Base-by-base conservation (phyloP, 2,329 filamentous ascomycete species). In the Botrytis paeoniae region DNA sequence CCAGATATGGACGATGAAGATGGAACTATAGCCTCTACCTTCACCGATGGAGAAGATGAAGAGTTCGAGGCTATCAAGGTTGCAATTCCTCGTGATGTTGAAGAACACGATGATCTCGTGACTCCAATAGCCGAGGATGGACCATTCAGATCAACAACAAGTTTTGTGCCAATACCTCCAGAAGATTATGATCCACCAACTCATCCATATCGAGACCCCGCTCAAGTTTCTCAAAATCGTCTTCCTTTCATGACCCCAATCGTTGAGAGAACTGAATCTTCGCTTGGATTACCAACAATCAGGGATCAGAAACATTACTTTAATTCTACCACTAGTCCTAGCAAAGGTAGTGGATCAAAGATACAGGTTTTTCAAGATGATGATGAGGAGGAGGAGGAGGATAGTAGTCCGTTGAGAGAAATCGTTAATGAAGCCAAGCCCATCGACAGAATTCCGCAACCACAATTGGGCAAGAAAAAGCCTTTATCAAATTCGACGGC, bases 161-260 rank as follows among this genome's bases (percentile, higher is more conserved):
- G 85, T n/a, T 97, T 93, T 79, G 87, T 96, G 29, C 93, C 93
- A 0, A 86, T 95, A 51, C 92, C 92, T 1, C 94, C 94, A 0
- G 93, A 97, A 80, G 93, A 97, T 81, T 97, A 94, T 81, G 90
- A 95, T 77, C 89, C 93, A 62, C 92, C 93, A 29, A 92, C 88
- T 73, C 88, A 91, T 65, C 92, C 93, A 73, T 97, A 92, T 86
- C 91, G 94, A 80, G 93, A 97, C 82, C 89, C 93, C 80, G 88
- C 85, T 51, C 88, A 94, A 81, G 87, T 91, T 82, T 94, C 94
- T 74, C 97, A 98, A 79, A 97, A 95, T 82, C 91, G 95, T 71
- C 86, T 98, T 16, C 96, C 95, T 4, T 99, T 98, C 81, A 98
- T 99, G 96, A 99, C 96, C 0, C 96, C 96, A 1, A 99, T 99